A percentile compares a stretch with the other conserved stretches of the same genome.
Conservation (phyloP, 1,139 yeast species). For the Debaryomycetaceae sp. region DNA sequence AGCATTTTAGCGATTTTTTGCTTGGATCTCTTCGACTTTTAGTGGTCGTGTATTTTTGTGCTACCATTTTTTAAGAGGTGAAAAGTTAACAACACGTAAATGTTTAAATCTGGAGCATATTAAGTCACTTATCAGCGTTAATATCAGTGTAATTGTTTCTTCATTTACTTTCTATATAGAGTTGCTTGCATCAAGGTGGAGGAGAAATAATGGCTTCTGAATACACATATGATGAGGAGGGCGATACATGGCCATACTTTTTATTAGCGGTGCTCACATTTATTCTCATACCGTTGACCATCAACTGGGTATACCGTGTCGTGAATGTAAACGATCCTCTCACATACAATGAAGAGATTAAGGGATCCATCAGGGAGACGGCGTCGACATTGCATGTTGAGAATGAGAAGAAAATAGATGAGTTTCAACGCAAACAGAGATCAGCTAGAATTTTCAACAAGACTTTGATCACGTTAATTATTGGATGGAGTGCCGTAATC, state of each 20-base stretch:
- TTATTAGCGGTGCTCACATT: conserved; percentile 64
- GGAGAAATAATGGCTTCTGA: conserved; percentile 29
- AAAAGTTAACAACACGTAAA: neutral
- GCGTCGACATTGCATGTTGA: conserved; percentile 33
- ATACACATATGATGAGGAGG: conserved; percentile 82
- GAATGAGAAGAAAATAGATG: conserved; percentile 39
- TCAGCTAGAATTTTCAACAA: conserved; percentile 43
- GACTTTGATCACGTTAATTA: conserved; percentile 42
- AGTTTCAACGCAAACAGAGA: conserved; percentile 36
- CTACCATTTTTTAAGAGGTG: neutral
- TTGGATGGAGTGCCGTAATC: conserved; percentile 69
- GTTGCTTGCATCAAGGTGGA: neutral
- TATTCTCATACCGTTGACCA: conserved; percentile 68
- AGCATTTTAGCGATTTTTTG: neutral
- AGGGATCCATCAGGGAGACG: conserved; percentile 32
- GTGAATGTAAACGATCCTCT: conserved; percentile 19
- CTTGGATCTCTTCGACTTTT: neutral
- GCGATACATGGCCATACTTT: conserved; percentile 96
- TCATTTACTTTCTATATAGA: neutral
- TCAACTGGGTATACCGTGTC: conserved; percentile 38
- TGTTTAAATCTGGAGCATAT: neutral
- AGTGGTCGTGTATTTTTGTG: neutral
- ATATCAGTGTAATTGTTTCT: neutral
- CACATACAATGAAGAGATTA: conserved; percentile 20
- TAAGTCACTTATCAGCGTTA: neutral